Evolutionary conservation across 2,329 filamentous ascomycete species (phyloP).

Genomic region (Rhynchosporium agropyri): DNA sequence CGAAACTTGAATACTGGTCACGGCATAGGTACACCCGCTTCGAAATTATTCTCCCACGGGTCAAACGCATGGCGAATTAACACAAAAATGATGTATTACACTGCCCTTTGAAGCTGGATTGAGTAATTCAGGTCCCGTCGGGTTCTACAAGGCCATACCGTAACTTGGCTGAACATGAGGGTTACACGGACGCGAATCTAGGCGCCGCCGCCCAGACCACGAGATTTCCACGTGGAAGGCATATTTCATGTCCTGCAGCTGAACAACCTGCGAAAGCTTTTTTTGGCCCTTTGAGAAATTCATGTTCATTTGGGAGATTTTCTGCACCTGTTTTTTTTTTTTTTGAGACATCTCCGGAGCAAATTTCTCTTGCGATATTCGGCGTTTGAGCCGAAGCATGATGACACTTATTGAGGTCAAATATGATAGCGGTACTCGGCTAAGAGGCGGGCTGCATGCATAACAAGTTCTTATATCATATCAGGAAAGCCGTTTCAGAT

Average conservation of each 20-base stretch:
- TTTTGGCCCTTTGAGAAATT: not conserved
- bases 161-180: not conserved
- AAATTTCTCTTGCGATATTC: not conserved
- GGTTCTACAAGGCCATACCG: slow-evolving; percentile 3
- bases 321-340: slow-evolving; percentile 10
- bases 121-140: not conserved
- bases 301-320: not conserved
- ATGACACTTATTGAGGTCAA: slow-evolving; percentile 10
- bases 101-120: not conserved
- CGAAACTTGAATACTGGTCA: slow-evolving; percentile 8
- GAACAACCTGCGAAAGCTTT: slow-evolving; percentile 1
- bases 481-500: slow-evolving; percentile 14
- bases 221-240: slow-evolving; percentile 12
- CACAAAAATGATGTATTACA: slow-evolving; percentile 17
- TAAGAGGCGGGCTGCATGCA: slow-evolving; percentile 11
- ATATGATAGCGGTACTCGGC: slow-evolving; percentile 16
- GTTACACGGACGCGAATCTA: slow-evolving; percentile 8
- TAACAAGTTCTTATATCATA: slow-evolving; percentile 8
- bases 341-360: slow-evolving; percentile 17
- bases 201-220: slow-evolving; percentile 9
- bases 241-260: not conserved
- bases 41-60: slow-evolving; percentile 15
- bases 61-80: slow-evolving; percentile 25
- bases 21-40: slow-evolving; percentile 20
- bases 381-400: not conserved